Percentiles rank a stretch among this genome's conserved stretches.
These are phyloP conservation scores for Cryptococcus neoformans DNA, from an alignment of 1,284 basidiomycete species.

Conservation along the genomic window DNA sequence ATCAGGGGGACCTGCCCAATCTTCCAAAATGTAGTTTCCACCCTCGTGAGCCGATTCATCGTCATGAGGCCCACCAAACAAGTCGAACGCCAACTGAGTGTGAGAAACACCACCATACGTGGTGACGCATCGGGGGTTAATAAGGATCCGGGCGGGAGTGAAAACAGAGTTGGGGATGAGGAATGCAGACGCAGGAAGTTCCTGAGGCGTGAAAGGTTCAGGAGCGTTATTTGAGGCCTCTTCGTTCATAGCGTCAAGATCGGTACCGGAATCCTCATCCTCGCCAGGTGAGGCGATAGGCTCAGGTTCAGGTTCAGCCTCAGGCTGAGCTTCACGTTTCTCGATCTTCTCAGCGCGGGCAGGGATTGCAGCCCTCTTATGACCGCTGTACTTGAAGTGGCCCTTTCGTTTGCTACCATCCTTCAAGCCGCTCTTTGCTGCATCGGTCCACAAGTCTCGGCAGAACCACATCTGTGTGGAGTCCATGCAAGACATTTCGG, in stretches of 20 bases:
- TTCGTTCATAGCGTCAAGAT: slow-evolving; percentile 82
- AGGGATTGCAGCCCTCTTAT: slow-evolving; percentile 29
- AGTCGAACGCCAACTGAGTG: slow-evolving; percentile 81
- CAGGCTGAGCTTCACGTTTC: slow-evolving; percentile 6
- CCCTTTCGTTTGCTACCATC: slow-evolving; percentile 20
- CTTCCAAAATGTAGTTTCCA: slow-evolving; percentile 77
- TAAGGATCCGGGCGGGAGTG: slow-evolving; percentile 78
- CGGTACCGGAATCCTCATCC: slow-evolving; percentile 67
- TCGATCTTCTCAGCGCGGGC: slow-evolving; percentile 19
- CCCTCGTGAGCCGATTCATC: slow-evolving; percentile 49
- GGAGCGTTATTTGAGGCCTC: slow-evolving; percentile 43
- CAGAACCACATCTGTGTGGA: slow-evolving; percentile 95
- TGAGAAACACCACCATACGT: slow-evolving; percentile 95
- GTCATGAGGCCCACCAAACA: slow-evolving; percentile 70
- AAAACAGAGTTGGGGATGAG: slow-evolving; percentile 85
- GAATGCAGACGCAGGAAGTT: slow-evolving; percentile 50
- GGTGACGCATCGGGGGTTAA: slow-evolving; percentile 92
- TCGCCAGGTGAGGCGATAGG: slow-evolving; percentile 49
- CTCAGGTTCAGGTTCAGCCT: slow-evolving; percentile 3
- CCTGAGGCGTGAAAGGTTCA: slow-evolving; percentile 41
- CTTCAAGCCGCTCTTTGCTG: slow-evolving; percentile 67
- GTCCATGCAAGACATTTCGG: slow-evolving; percentile 84
- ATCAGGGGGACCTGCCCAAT: slow-evolving; percentile 91
- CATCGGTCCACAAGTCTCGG: slow-evolving; percentile 83
- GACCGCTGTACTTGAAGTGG: slow-evolving; percentile 22